Conservation (phyloP, 2,329 filamentous ascomycete species). For the Aureobasidium leucospermi region DNA sequence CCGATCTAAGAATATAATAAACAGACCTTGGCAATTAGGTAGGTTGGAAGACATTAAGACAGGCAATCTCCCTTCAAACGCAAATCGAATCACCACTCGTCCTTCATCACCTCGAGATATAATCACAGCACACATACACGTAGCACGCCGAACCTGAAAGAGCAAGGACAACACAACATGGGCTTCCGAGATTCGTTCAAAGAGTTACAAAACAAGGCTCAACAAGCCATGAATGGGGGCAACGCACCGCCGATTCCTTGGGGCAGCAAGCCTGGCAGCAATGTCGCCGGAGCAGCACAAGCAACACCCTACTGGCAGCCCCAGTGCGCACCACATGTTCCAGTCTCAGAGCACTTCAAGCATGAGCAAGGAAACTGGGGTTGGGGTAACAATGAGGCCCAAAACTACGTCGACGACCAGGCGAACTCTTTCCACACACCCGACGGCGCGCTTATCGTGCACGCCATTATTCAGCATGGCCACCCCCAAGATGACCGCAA, state of each 20-base stretch:
- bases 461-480: constrained; percentile 38
- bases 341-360: constrained; percentile 46
- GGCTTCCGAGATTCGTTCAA: constrained; percentile 12
- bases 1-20: too few relatives aligned
- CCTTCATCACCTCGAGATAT: too few relatives aligned
- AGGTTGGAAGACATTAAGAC: too few relatives aligned
- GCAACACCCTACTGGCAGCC: constrained; percentile 46
- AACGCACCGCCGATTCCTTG: constrained; percentile 24
- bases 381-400: constrained; percentile 55
- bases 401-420: constrained; percentile 47
- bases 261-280: constrained; percentile 17
- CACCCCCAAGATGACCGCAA: constrained; percentile 32
- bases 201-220: neutral
- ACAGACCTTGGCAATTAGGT: too few relatives aligned
- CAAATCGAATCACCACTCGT: too few relatives aligned
- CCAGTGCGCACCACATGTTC: constrained; percentile 39
- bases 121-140: too few relatives aligned
- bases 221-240: neutral
- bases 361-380: constrained; percentile 51
- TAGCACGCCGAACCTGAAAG: neutral
- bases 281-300: neutral
- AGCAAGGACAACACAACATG: neutral
- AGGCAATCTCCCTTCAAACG: too few relatives aligned
- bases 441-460: constrained; percentile 46
- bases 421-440: constrained; percentile 50